Evolutionary conservation across 257 asterid species (phyloP), one percentile per base, ranked within the genome.

Genomic region (Nicotiana paniculata): DNA sequence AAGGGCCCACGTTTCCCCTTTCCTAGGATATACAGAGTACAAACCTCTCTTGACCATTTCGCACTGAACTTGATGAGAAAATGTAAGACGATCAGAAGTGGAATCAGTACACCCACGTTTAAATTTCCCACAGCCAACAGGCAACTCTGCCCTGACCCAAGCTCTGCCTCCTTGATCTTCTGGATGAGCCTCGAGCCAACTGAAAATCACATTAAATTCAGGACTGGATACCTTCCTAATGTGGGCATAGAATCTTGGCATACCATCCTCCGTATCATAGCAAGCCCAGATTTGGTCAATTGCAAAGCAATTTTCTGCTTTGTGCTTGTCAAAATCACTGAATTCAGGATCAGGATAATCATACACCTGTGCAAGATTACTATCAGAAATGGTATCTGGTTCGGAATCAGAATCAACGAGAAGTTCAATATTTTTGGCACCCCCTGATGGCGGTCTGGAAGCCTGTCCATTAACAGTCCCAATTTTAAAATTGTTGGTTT

Each of bases 1-100:
- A 81, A 96, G 89, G 51, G 97, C 97, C 98, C 99, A 96, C 24
- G 80, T 89, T 87, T 96, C 97, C 48, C 97, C 97, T 66, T 78
- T 53, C 74, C 87, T 84, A 2, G 99, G 99, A 85, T 89, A 85
- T 37, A 96, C 81, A 76, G 80, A 24, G 57, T 84, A 63, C 35
- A 92, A 85, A 61, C 90, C 89, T 72, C 65, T 87, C 72, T 39
- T 82, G 57, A 90, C 95, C 80, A 86, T 90, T 54, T 64, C 84
- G 80, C 77, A 86, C 69, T 24, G 69, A 81, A 93, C 68, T 83
- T 78, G 86, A 81, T 91, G 97, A 79, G 97, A 90, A 80, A 94
- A 94, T 18, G 85, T 64, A 35, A 82, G 58, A 12, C 75, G 88
- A n/a, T 24, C 69, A 30, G 87, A 33, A 16, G 82, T 86, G 57